Evolutionary conservation across 2,329 filamentous ascomycete species (phyloP).

Genomic region (Alternaria burnsii): DNA sequence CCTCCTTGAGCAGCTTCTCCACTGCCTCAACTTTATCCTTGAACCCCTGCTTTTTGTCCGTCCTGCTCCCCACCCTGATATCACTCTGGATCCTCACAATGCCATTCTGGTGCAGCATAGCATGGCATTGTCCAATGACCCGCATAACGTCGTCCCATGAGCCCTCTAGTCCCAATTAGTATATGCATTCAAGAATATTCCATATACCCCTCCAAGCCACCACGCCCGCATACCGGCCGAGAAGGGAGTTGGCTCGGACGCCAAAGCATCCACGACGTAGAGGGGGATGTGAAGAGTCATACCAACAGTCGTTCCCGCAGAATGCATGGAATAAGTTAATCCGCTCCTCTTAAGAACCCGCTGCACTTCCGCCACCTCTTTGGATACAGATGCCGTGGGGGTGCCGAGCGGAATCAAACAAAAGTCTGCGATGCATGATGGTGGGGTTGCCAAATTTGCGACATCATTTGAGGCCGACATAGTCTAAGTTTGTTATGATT

Average conservation of each 20-base stretch:
- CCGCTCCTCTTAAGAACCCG: slow-evolving; percentile 82
- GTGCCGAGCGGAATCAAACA: slow-evolving; percentile 83
- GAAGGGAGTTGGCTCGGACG: slow-evolving; percentile 8
- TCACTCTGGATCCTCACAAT: slow-evolving; percentile 79
- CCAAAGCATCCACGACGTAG: not conserved
- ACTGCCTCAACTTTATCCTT: slow-evolving; percentile 78
- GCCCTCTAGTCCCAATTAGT: slow-evolving; percentile 69
- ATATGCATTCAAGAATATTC: not conserved
- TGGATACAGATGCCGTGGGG: slow-evolving; percentile 59
- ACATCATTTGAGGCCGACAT: slow-evolving; percentile 35
- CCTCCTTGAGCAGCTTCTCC: slow-evolving; percentile 58
- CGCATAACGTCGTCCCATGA: slow-evolving; percentile 88
- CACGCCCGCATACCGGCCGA: slow-evolving; percentile 14
- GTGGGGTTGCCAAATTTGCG: slow-evolving; percentile 64
- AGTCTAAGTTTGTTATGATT: not conserved
- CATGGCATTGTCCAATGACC: slow-evolving; percentile 52
- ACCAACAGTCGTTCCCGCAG: slow-evolving; percentile 92
- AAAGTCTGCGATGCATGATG: slow-evolving; percentile 85
- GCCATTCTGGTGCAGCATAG: slow-evolving; percentile 51
- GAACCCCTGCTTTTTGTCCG: slow-evolving; percentile 84
- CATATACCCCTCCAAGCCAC: slow-evolving; percentile 12
- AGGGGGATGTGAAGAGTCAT: slow-evolving; percentile 41
- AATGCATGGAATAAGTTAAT: slow-evolving; percentile 87
- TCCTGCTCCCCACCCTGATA: slow-evolving; percentile 84
- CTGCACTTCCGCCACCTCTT: slow-evolving; percentile 88